Evolutionary conservation across 352 stramenopile genomes (phyloP).

Genomic region (Phytophthora europaea): DNA sequence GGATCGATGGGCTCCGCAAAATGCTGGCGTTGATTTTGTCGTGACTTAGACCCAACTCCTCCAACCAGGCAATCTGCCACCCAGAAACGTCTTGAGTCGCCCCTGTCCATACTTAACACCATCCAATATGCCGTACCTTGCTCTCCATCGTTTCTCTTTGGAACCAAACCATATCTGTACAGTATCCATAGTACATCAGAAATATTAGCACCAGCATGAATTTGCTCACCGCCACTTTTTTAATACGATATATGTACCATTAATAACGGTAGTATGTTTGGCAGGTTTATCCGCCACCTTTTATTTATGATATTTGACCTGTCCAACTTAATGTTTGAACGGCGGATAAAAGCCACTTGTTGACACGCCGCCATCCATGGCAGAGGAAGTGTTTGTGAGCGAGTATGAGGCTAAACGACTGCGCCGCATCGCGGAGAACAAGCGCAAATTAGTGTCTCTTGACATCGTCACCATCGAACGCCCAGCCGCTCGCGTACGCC

Average conservation of each 20-base stretch:
- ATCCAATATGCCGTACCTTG: conserved; percentile 2
- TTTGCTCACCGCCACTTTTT: no score
- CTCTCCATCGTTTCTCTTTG: conserved; percentile 1
- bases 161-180: not conserved
- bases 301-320: not conserved
- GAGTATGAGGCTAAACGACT: conserved; percentile 75
- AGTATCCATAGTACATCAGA: not conserved
- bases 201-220: no score
- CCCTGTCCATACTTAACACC: not conserved
- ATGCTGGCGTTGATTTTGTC: conserved; percentile 18
- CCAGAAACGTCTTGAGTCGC: not conserved
- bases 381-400: conserved; percentile 25
- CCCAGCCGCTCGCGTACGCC: not conserved
- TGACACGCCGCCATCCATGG: not conserved
- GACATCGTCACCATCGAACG: not conserved
- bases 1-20: conserved; percentile 5
- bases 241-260: no score
- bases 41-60: conserved; percentile 13
- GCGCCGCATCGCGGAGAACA: conserved; percentile 69
- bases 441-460: conserved; percentile 8
- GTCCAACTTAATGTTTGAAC: no score
- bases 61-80: conserved; percentile 14
- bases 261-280: not conserved
- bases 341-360: not conserved
- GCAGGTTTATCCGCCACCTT: not conserved